These are phyloP conservation scores for Biancaea sappan DNA, from an alignment of 306 rosid species.

Conservation along the genomic window DNA sequence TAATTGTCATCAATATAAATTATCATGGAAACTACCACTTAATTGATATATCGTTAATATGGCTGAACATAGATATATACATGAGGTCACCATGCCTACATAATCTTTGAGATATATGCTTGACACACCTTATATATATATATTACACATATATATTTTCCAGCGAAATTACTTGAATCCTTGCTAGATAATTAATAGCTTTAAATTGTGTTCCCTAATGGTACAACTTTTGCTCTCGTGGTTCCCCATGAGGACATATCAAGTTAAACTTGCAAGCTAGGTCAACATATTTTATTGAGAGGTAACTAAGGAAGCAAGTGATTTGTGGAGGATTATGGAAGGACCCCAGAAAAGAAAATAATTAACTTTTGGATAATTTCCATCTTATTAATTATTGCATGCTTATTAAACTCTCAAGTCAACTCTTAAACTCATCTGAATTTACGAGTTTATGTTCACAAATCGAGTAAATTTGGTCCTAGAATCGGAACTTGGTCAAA, in stretches of 20 bases:
- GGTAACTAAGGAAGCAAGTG: background rate
- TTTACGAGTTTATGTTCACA: too few relatives aligned
- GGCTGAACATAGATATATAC: background rate
- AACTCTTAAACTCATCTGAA: too few relatives aligned
- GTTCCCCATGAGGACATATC: background rate
- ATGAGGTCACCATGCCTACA: background rate
- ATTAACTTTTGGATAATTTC: too few relatives aligned
- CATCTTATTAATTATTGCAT: too few relatives aligned
- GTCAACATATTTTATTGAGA: background rate
- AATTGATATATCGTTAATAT: background rate
- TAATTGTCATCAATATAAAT: background rate
- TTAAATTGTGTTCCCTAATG: background rate
- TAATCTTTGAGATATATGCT: background rate
- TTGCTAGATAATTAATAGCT: background rate
- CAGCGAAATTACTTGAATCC: background rate
- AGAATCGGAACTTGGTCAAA: too few relatives aligned
- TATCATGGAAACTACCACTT: conserved; percentile 9
- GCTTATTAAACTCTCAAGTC: too few relatives aligned
- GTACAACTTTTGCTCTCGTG: background rate
- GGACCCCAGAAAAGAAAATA: background rate
- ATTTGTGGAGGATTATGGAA: background rate
- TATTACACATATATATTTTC: background rate
- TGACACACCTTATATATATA: background rate
- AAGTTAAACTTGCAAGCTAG: too few relatives aligned
- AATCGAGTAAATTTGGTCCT: too few relatives aligned